Conservation (phyloP, 805 yeast species). For the Tetrapisispora pingtungensis region DNA sequence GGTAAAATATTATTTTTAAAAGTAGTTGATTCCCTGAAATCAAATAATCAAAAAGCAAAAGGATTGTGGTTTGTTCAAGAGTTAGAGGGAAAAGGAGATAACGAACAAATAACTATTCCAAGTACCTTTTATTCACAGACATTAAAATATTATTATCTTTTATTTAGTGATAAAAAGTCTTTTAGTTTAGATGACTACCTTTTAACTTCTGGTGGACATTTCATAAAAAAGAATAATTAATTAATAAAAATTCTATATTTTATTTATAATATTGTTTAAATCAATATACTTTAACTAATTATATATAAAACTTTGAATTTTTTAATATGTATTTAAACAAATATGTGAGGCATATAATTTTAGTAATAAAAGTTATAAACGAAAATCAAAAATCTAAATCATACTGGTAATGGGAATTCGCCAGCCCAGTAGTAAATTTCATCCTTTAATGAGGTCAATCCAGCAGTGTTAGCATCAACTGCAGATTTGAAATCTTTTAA, state of each 20-base stretch:
- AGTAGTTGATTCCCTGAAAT: constrained; percentile 25
- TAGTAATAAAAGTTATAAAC: neutral
- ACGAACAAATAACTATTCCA: constrained; percentile 30
- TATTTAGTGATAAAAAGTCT: constrained; percentile 36
- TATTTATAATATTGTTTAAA: too few relatives aligned
- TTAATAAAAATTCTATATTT: neutral
- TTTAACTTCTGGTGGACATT: constrained; percentile 56
- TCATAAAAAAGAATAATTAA: constrained; percentile 28
- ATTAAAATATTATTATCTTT: constrained; percentile 43
- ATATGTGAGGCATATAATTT: too few relatives aligned
- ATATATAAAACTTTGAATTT: too few relatives aligned
- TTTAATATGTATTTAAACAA: too few relatives aligned
- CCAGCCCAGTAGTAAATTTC: constrained; percentile 92
- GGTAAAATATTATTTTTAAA: constrained; percentile 42
- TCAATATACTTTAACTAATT: too few relatives aligned
- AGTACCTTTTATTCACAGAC: constrained; percentile 53
- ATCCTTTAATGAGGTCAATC: constrained; percentile 53
- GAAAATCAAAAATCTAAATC: constrained; percentile 7
- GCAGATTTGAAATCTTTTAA: constrained; percentile 90
- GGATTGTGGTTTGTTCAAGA: constrained; percentile 33
- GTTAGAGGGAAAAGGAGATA: constrained; percentile 17
- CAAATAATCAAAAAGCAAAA: constrained; percentile 29
- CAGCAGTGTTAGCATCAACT: constrained; percentile 61
- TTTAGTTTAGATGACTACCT: constrained; percentile 45
- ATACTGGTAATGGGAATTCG: constrained; percentile 61